Evolutionary conservation across 2,329 filamentous ascomycete genomes (phyloP).

Genomic region (Alternaria hordeiaustralica): DNA sequence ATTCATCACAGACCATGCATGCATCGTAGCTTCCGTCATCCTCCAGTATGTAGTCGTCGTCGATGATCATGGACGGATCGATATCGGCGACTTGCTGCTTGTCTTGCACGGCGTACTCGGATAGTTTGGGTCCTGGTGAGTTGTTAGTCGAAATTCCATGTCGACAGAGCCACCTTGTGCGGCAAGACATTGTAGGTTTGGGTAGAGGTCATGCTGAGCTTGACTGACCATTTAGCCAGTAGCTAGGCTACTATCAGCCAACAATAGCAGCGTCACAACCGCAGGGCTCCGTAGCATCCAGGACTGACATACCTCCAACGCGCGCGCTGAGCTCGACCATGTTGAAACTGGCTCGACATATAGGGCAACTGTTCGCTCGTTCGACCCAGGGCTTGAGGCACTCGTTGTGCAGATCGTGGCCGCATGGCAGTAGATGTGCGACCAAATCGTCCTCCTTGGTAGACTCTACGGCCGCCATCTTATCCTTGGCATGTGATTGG

Average conservation of each 20-base stretch:
- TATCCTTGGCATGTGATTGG: constrained; percentile 23
- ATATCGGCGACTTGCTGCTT: constrained; percentile 91
- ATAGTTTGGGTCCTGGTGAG: constrained; percentile 59
- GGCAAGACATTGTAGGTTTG: constrained; percentile 8
- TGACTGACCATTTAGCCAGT: constrained; percentile 42
- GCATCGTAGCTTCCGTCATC: constrained; percentile 61
- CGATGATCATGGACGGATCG: constrained; percentile 78
- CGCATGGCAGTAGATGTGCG: constrained; percentile 75
- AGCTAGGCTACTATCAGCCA: constrained; percentile 24
- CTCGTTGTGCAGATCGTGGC: constrained; percentile 89
- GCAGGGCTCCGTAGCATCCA: constrained; percentile 21
- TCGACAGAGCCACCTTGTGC: constrained; percentile 8
- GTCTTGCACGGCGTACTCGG: constrained; percentile 73
- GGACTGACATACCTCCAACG: constrained; percentile 70
- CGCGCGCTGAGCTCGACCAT: constrained; percentile 82
- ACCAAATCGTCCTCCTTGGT: constrained; percentile 59
- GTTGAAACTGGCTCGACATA: constrained; percentile 92
- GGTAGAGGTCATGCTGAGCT: constrained; percentile 31
- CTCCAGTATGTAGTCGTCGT: constrained; percentile 67
- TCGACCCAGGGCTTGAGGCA: constrained; percentile 95
- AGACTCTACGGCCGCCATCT: constrained; percentile 36
- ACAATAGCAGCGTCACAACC: constrained; percentile 24
- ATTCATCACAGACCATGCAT: constrained; percentile 82
- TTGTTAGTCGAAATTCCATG: constrained; percentile 18
- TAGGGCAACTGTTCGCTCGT: constrained; percentile 96